These are phyloP conservation scores for Penicillium coffeae DNA, from an alignment of 495 filamentous ascomycete species.

Conservation along the genomic window DNA sequence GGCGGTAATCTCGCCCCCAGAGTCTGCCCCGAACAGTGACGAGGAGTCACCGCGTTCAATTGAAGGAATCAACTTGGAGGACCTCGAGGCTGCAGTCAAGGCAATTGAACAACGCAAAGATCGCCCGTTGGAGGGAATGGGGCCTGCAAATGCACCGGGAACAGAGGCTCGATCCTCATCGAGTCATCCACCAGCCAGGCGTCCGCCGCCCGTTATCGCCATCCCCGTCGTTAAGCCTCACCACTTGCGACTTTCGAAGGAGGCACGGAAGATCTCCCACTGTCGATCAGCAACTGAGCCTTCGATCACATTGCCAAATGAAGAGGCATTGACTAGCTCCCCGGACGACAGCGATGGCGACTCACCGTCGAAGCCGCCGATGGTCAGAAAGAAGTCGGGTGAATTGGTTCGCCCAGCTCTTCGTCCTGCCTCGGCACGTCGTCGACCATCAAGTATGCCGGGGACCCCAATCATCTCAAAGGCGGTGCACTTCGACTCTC, in stretches of 20 bases:
- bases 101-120: slow-evolving; percentile 66
- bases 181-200: slow-evolving; percentile 8
- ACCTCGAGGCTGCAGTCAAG: slow-evolving; percentile 79
- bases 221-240: not conserved
- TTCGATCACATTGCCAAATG: slow-evolving; percentile 49
- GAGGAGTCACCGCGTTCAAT: slow-evolving; percentile 61
- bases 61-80: slow-evolving; percentile 63
- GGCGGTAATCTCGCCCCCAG: slow-evolving; percentile 82
- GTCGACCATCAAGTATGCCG: slow-evolving; percentile 92
- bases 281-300: slow-evolving; percentile 81
- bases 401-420: slow-evolving; percentile 93
- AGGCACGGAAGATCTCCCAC: slow-evolving; percentile 69
- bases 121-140: slow-evolving; percentile 55
- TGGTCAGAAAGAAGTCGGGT: slow-evolving; percentile 97
- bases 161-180: slow-evolving; percentile 32
- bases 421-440: slow-evolving; percentile 61
- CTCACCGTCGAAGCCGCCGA: slow-evolving; percentile 60
- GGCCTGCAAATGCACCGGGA: slow-evolving; percentile 30
- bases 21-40: slow-evolving; percentile 73
- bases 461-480: slow-evolving; percentile 95
- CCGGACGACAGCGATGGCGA: slow-evolving; percentile 61
- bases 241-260: slow-evolving; percentile 44
- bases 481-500: slow-evolving; percentile 91
- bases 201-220: not conserved
- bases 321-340: slow-evolving; percentile 55